These are phyloP conservation scores for Acanthamoeba lenticulata DNA, from an alignment of 208 protist genomes.

Conservation along the genomic window DNA sequence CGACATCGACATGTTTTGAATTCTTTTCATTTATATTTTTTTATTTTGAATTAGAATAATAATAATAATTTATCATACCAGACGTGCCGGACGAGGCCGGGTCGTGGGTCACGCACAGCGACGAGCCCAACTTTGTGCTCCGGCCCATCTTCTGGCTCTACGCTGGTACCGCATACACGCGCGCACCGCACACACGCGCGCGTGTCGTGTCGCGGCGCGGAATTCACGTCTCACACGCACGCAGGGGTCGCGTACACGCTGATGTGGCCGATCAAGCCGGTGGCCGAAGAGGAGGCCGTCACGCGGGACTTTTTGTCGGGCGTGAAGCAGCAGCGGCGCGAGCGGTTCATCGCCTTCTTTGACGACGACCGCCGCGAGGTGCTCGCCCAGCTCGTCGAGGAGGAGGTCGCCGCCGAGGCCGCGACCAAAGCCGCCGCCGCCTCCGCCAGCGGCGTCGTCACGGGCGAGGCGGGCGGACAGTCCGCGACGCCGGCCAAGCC, in stretches of 20 bases:
- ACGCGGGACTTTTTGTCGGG: conserved; percentile 41
- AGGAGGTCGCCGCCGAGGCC: not conserved
- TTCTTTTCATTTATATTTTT: not conserved
- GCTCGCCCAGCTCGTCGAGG: not conserved
- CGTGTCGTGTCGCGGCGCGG: not conserved
- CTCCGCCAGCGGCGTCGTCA: not conserved
- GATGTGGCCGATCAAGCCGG: conserved; percentile 16
- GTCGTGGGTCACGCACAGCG: conserved; percentile 50
- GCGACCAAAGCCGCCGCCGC: not conserved
- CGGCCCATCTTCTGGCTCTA: conserved; percentile 37
- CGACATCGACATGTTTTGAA: not conserved
- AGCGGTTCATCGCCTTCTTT: conserved; percentile 42
- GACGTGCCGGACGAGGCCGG: conserved; percentile 43
- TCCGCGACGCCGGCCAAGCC: not conserved
- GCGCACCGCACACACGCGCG: too few relatives aligned
- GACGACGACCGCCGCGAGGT: not conserved
- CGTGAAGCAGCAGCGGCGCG: conserved; percentile 21
- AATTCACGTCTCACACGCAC: not conserved
- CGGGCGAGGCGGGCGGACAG: not conserved
- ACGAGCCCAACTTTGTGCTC: conserved; percentile 26
- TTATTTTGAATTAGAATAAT: not conserved
- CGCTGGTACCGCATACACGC: not conserved
- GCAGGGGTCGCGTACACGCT: not conserved
- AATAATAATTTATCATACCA: not conserved
- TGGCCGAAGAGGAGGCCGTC: conserved; percentile 1